These are phyloP conservation scores for Apophysomyces elegans DNA, from an alignment of 371 early-diverging fungal genomes.

Conservation along the genomic window DNA sequence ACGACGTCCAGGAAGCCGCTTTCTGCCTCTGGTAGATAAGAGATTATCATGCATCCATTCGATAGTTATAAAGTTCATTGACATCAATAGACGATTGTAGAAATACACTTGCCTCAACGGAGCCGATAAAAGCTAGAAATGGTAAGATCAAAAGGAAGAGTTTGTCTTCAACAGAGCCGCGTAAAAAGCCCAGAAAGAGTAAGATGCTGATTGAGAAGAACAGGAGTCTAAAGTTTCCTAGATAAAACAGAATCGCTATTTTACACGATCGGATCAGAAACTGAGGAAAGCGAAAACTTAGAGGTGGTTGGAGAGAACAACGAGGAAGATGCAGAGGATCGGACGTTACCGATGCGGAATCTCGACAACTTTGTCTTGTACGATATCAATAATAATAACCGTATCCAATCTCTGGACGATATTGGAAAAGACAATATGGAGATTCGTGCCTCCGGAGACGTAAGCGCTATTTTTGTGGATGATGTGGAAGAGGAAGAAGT, in stretches of 20 bases:
- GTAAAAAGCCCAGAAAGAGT: neutral
- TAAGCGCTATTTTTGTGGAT: slow-evolving; percentile 35
- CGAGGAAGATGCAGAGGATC: slow-evolving; percentile 27
- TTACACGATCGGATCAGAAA: slow-evolving; percentile 18
- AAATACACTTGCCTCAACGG: neutral
- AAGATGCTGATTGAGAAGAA: neutral
- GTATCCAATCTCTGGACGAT: slow-evolving; percentile 35
- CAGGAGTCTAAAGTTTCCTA: neutral
- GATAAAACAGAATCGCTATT: neutral
- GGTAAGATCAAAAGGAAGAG: neutral
- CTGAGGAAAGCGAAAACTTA: slow-evolving; percentile 36
- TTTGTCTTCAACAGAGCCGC: neutral
- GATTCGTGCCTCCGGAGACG: slow-evolving; percentile 42
- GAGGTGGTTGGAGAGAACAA: slow-evolving; percentile 53
- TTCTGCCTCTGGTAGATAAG: neutral
- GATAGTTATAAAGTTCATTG: too few relatives aligned
- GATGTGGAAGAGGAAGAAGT: slow-evolving; percentile 30
- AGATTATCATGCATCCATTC: neutral
- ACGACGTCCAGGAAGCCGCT: neutral
- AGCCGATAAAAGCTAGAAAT: neutral
- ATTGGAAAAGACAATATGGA: slow-evolving; percentile 35
- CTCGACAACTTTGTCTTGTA: slow-evolving; percentile 50
- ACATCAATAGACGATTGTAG: neutral
- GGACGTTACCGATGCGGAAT: slow-evolving; percentile 42
- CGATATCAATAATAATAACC: slow-evolving; percentile 37